These are phyloP conservation scores for Coemansia sp. DNA, from an alignment of 192 early-diverging fungal species.

Conservation along the genomic window DNA sequence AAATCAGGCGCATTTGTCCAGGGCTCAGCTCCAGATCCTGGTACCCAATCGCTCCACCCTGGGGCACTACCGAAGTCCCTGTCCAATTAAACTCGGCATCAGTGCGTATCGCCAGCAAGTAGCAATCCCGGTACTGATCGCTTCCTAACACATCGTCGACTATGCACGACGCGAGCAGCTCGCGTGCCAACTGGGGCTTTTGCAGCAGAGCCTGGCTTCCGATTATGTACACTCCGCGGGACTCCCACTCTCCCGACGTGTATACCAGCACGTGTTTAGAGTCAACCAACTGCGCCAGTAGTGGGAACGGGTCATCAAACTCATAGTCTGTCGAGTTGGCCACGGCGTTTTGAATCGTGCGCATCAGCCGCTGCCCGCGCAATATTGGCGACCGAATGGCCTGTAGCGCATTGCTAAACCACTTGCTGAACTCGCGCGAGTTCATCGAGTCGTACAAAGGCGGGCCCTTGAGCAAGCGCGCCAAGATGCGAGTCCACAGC, in stretches of 20 bases:
- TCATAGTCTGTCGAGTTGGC: conserved; percentile 74
- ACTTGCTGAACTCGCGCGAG: conserved; percentile 44
- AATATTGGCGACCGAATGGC: conserved; percentile 46
- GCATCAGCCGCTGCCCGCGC: conserved; percentile 46
- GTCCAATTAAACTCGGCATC: conserved; percentile 49
- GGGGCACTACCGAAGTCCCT: conserved; percentile 21
- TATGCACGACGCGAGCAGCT: conserved; percentile 57
- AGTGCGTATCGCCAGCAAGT: conserved; percentile 44
- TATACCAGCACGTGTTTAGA: conserved; percentile 74
- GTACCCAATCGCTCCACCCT: conserved; percentile 16
- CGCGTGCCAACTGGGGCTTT: conserved; percentile 50
- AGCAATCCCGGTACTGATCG: conserved; percentile 21
- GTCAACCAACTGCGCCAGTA: conserved; percentile 63
- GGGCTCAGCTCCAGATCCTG: conserved; percentile 35
- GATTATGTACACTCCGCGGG: conserved; percentile 70
- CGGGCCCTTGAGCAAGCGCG: conserved; percentile 34
- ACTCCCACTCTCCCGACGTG: conserved; percentile 63
- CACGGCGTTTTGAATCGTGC: conserved; percentile 48
- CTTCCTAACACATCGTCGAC: conserved; percentile 20
- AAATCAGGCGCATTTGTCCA: conserved; percentile 50
- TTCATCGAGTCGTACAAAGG: conserved; percentile 27
- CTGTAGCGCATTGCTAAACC: conserved; percentile 39
- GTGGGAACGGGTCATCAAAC: conserved; percentile 55
- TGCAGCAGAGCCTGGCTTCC: conserved; percentile 61
- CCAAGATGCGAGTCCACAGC: conserved; percentile 28